These are phyloP conservation scores for Citrus inodora DNA, from an alignment of 345 rosid species.

Conservation along the genomic window DNA sequence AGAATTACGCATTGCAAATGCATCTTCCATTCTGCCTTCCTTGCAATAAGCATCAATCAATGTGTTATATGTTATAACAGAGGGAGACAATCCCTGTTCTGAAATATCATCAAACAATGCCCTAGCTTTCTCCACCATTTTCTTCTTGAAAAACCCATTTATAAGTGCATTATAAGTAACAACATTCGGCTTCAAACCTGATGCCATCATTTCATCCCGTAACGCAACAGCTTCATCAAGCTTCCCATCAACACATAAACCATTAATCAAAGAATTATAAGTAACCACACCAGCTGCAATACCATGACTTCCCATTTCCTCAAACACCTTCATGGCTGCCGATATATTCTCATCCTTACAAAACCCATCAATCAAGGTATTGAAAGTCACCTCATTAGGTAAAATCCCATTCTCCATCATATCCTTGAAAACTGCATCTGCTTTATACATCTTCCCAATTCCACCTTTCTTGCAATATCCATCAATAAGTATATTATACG, in stretches of 20 bases:
- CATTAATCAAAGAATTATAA: constrained; percentile 62
- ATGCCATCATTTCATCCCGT: constrained; percentile 22
- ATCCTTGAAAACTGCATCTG: constrained; percentile 43
- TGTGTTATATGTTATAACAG: constrained; percentile 53
- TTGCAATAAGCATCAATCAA: constrained; percentile 72
- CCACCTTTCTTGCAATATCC: too few species aligned
- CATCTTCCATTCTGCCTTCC: constrained; percentile 50
- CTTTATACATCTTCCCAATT: too few species aligned
- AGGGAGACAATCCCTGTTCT: constrained; percentile 40
- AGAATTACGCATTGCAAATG: constrained; percentile 36
- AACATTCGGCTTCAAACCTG: constrained; percentile 47
- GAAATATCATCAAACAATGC: constrained; percentile 40
- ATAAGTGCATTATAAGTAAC: constrained; percentile 67
- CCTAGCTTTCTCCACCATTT: constrained; percentile 53
- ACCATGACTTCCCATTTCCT: constrained; percentile 68
- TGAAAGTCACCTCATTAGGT: constrained; percentile 26
- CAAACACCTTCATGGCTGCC: too few species aligned
- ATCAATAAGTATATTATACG: too few species aligned
- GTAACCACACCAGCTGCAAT: constrained; percentile 52
- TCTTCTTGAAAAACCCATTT: constrained; percentile 66
- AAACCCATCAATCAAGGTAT: constrained; percentile 75
- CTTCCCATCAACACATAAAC: constrained; percentile 5
- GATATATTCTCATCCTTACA: constrained; percentile 59
- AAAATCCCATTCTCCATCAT: too few species aligned
- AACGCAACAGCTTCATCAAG: too few species aligned